A percentile compares a stretch with the other conserved stretches of the same genome.
Evolutionary conservation across 148 eudicot species (phyloP).

Genomic region (Vaccinium corymbosum): DNA sequence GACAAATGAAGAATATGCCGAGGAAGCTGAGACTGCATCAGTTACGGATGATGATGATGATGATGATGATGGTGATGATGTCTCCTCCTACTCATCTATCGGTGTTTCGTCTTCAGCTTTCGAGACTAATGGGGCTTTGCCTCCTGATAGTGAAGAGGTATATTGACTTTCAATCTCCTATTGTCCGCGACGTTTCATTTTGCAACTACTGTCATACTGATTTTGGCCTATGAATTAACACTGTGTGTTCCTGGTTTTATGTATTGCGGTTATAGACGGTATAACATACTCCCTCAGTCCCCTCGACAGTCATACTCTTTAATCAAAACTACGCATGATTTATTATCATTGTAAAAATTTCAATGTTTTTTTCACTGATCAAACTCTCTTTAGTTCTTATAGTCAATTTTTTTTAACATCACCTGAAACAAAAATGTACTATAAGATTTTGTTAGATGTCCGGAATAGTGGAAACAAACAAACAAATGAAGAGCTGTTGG

Average conservation of each 20-base stretch:
- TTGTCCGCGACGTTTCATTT: not conserved
- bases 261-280: not conserved
- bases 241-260: not conserved
- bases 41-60: conserved; percentile 83
- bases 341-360: not conserved
- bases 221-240: not conserved
- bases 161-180: not conserved
- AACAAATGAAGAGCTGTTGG: not conserved
- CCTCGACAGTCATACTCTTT: not conserved
- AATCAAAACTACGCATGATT: not conserved
- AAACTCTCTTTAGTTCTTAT: not conserved
- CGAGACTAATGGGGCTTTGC: conserved; percentile 45
- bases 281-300: not conserved
- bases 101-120: conserved; percentile 42
- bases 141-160: conserved; percentile 50
- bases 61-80: conserved; percentile 73
- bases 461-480: not conserved
- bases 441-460: not conserved
- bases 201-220: not conserved
- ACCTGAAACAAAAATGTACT: not conserved
- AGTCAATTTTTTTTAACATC: not conserved
- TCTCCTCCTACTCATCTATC: conserved; percentile 72
- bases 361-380: not conserved
- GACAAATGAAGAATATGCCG: conserved; percentile 79
- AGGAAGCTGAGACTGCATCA: conserved; percentile 79